phyloP scores from a whole-genome alignment of 2,329 filamentous ascomycete genomes.

The Nothophoma quercina region DNA sequence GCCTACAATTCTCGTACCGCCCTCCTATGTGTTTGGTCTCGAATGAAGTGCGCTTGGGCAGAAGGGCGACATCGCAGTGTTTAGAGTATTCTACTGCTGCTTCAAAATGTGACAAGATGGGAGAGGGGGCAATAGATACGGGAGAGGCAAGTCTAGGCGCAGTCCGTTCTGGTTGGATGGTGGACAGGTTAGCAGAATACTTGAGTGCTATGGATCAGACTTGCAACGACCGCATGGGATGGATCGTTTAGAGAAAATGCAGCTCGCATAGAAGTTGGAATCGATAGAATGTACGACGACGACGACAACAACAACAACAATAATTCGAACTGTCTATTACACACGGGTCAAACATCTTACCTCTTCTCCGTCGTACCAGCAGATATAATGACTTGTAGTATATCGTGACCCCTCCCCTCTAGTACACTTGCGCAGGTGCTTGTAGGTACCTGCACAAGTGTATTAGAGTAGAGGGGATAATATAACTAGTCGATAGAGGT shows the following conservation, averaged over 20 bases:
- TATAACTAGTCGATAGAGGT: too few relatives aligned
- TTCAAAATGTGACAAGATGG: conserved; percentile 1
- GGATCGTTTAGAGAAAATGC: neutral
- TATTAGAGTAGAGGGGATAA: too few relatives aligned
- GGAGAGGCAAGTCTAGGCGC: neutral
- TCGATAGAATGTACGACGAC: too few relatives aligned
- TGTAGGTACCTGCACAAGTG: too few relatives aligned
- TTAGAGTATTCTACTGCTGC: conserved; percentile 9
- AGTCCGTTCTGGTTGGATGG: neutral
- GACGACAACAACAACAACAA: too few relatives aligned
- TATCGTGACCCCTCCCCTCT: too few relatives aligned
- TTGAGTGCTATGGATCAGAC: neutral
- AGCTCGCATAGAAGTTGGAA: too few relatives aligned
- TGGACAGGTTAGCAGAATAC: neutral
- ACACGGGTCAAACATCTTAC: too few relatives aligned
- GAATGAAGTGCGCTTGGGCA: conserved; percentile 4
- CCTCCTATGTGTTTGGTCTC: neutral
- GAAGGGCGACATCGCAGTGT: conserved; percentile 2
- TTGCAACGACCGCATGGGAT: neutral
- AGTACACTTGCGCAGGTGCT: too few relatives aligned
- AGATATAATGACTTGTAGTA: too few relatives aligned
- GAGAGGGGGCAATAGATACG: neutral
- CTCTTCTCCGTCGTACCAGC: too few relatives aligned
- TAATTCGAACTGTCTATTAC: too few relatives aligned
- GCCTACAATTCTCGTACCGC: conserved; percentile 15